Conservation (phyloP, 306 rosid species). For the Leucaena leucocephala region DNA sequence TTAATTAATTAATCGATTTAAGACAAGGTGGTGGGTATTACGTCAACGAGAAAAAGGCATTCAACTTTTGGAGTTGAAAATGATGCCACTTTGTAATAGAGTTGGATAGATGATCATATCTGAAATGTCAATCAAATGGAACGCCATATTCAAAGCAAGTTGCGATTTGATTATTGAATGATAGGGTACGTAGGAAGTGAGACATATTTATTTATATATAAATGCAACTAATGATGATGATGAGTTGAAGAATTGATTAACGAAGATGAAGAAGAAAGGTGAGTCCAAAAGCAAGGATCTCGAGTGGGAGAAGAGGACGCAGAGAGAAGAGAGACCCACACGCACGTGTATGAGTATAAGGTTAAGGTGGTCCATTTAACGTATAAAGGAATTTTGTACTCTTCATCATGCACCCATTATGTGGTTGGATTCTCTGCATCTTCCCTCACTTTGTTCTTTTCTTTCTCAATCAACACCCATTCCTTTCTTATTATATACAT, state of each 20-base stretch:
- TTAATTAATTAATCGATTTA: background rate
- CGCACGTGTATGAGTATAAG: slow-evolving; percentile 58
- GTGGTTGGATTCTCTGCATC: slow-evolving; percentile 43
- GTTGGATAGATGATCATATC: background rate
- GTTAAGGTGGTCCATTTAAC: slow-evolving; percentile 62
- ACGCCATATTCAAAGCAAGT: background rate
- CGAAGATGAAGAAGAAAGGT: slow-evolving; percentile 19
- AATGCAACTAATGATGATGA: background rate
- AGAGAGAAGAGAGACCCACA: slow-evolving; percentile 56
- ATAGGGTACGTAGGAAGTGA: background rate
- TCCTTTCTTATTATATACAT: background rate
- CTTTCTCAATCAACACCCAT: background rate
- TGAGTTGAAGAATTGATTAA: slow-evolving; percentile 6
- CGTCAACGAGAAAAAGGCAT: slow-evolving; percentile 24
- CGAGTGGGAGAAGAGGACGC: slow-evolving; percentile 8
- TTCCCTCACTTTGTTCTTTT: slow-evolving; percentile 36
- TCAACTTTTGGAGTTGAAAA: slow-evolving; percentile 13
- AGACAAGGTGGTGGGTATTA: background rate
- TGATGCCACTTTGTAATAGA: background rate
- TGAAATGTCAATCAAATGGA: background rate
- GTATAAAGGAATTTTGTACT: slow-evolving; percentile 60
- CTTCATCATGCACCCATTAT: slow-evolving; percentile 60
- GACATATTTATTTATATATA: no score
- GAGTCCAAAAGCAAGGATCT: slow-evolving; percentile 28
- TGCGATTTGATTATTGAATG: background rate